These are phyloP conservation scores for Tolypocladium inflatum DNA, from an alignment of 2,329 filamentous ascomycete species.

Conservation along the genomic window DNA sequence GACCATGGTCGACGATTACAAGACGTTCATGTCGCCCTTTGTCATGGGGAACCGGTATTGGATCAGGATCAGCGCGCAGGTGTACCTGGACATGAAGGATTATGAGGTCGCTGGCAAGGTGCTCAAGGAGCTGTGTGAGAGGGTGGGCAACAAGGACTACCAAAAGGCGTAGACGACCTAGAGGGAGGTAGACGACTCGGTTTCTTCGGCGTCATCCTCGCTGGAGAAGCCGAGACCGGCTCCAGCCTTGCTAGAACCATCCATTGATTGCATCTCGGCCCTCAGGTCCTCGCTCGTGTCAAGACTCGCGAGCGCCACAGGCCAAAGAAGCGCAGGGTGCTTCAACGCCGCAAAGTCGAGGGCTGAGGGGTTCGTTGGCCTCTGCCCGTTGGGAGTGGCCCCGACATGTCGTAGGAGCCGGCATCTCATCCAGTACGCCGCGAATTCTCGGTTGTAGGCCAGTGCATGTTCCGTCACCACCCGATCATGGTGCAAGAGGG, in stretches of 20 bases:
- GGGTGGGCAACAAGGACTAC: conserved; percentile 28
- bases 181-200: too few species aligned
- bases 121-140: conserved; percentile 39
- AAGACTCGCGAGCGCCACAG: neutral
- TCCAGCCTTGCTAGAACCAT: too few species aligned
- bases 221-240: too few species aligned
- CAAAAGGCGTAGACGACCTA: conserved; percentile 1
- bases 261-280: neutral
- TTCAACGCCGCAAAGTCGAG: neutral
- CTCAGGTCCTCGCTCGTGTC: neutral
- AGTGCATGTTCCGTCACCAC: neutral
- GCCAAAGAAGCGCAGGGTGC: neutral
- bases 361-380: neutral
- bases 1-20: conserved; percentile 46
- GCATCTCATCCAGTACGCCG: neutral
- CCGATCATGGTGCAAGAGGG: neutral
- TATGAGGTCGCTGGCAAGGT: conserved; percentile 60
- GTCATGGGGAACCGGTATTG: conserved; percentile 55
- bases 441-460: neutral
- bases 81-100: conserved; percentile 73
- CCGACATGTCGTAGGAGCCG: neutral
- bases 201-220: too few species aligned
- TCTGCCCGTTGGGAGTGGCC: neutral
- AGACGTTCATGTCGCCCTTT: conserved; percentile 62
- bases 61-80: conserved; percentile 67